Conservation (phyloP, 768 basidiomycete species). For the Russula foetens region DNA sequence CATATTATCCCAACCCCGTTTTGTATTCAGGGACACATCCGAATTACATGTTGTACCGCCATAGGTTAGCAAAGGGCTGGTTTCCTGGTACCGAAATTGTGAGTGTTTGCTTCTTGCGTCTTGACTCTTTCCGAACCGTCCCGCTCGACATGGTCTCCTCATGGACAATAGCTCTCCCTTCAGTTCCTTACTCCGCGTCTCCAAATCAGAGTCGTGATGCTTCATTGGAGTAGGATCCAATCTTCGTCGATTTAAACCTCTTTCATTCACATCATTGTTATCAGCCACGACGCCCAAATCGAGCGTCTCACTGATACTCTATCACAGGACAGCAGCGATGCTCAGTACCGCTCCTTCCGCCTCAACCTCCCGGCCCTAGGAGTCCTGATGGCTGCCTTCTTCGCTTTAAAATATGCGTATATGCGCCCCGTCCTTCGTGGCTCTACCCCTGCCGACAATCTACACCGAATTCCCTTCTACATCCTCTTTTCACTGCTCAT, state of each 20-base stretch:
- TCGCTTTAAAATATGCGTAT: slow-evolving; percentile 48
- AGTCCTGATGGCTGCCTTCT: slow-evolving; percentile 42
- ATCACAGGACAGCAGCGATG: slow-evolving; percentile 82
- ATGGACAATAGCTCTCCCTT: too few species aligned
- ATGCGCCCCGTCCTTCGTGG: slow-evolving; percentile 23
- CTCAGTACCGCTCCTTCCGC: slow-evolving; percentile 85
- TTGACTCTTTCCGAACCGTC: background rate
- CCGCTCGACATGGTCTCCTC: background rate
- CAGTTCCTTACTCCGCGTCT: background rate
- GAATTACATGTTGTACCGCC: slow-evolving; percentile 58
- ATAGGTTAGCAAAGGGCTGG: slow-evolving; percentile 67
- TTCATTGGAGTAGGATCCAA: background rate
- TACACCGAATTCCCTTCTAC: slow-evolving; percentile 48
- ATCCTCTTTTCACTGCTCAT: slow-evolving; percentile 53
- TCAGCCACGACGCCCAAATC: background rate
- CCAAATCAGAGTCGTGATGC: too few species aligned
- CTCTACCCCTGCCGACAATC: slow-evolving; percentile 25
- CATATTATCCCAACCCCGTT: background rate
- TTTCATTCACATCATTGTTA: background rate
- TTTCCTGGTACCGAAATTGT: slow-evolving; percentile 73
- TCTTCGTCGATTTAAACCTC: background rate
- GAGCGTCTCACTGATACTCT: background rate
- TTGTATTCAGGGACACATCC: slow-evolving; percentile 50
- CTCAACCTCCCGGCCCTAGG: slow-evolving; percentile 63
- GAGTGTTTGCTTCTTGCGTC: background rate